Conservation (phyloP, 2,329 filamentous ascomycete genomes). For the Cadophora sp. region DNA sequence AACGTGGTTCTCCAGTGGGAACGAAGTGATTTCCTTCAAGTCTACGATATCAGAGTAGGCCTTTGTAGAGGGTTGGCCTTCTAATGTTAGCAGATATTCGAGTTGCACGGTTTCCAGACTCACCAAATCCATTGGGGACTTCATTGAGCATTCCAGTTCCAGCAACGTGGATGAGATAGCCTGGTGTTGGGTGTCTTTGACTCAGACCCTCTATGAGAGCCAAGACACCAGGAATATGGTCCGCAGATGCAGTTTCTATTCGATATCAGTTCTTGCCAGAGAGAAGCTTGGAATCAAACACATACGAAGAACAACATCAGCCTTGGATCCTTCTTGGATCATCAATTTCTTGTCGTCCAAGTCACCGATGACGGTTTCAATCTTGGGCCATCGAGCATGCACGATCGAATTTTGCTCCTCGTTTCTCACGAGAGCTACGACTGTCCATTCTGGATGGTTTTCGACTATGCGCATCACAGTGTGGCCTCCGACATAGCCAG, state of each 20-base stretch:
- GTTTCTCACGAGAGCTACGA: slow-evolving; percentile 34
- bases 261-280: not conserved
- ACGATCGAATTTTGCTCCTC: slow-evolving; percentile 32
- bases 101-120: slow-evolving; percentile 34
- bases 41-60: slow-evolving; percentile 66
- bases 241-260: slow-evolving; percentile 36
- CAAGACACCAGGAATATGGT: slow-evolving; percentile 43
- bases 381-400: slow-evolving; percentile 24
- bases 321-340: slow-evolving; percentile 42
- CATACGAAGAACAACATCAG: slow-evolving; percentile 49
- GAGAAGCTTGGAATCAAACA: not conserved
- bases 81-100: slow-evolving; percentile 1
- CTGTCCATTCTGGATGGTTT: slow-evolving; percentile 35
- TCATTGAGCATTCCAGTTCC: slow-evolving; percentile 54
- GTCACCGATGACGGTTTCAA: slow-evolving; percentile 43
- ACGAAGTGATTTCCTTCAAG: slow-evolving; percentile 58
- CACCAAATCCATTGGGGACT: slow-evolving; percentile 45
- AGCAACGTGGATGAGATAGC: slow-evolving; percentile 58
- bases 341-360: slow-evolving; percentile 46
- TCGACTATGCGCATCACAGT: slow-evolving; percentile 27
- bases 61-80: slow-evolving; percentile 48
- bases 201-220: slow-evolving; percentile 56
- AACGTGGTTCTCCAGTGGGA: slow-evolving; percentile 61
- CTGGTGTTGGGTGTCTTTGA: slow-evolving; percentile 51
- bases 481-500: slow-evolving; percentile 38